These are phyloP conservation scores for Podaxis sp. DNA, from an alignment of 768 basidiomycete genomes.

Conservation along the genomic window DNA sequence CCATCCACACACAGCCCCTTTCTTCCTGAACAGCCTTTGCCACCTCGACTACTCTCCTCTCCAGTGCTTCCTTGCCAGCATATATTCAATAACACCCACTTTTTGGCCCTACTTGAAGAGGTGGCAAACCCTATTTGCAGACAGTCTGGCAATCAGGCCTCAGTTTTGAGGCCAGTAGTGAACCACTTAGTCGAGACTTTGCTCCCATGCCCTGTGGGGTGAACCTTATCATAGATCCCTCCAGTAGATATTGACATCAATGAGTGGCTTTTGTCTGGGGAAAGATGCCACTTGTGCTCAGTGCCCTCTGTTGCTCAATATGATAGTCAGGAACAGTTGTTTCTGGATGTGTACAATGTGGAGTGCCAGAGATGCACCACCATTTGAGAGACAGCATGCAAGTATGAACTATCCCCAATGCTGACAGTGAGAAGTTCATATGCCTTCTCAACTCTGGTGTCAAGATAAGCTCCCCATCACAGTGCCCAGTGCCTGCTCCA, in stretches of 20 bases:
- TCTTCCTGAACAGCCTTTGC: constrained; percentile 56
- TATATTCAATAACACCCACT: constrained; percentile 15
- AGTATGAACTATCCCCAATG: constrained; percentile 68
- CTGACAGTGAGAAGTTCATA: constrained; percentile 57
- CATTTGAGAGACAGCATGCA: constrained; percentile 65
- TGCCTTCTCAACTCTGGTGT: constrained; percentile 26
- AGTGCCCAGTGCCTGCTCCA: constrained; percentile 69
- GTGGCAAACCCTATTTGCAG: constrained; percentile 63
- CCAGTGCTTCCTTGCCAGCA: constrained; percentile 25
- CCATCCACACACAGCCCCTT: constrained; percentile 50
- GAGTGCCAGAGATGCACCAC: constrained; percentile 31
- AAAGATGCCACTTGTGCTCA: constrained; percentile 40
- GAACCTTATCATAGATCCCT: constrained; percentile 63
- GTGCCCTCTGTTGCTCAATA: constrained; percentile 69
- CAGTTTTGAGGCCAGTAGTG: constrained; percentile 48
- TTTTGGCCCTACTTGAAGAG: constrained; percentile 50
- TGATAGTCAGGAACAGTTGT: constrained; percentile 68
- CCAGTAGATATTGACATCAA: constrained; percentile 37
- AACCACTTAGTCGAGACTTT: constrained; percentile 44
- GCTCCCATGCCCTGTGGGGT: constrained; percentile 57
- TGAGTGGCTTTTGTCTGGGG: neutral
- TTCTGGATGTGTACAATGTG: neutral
- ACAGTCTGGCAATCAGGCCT: constrained; percentile 60
- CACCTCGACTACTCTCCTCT: constrained; percentile 42
- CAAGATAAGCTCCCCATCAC: constrained; percentile 61